phyloP scores from a whole-genome alignment of 1,284 basidiomycete genomes.

The Puccinia coronata region DNA sequence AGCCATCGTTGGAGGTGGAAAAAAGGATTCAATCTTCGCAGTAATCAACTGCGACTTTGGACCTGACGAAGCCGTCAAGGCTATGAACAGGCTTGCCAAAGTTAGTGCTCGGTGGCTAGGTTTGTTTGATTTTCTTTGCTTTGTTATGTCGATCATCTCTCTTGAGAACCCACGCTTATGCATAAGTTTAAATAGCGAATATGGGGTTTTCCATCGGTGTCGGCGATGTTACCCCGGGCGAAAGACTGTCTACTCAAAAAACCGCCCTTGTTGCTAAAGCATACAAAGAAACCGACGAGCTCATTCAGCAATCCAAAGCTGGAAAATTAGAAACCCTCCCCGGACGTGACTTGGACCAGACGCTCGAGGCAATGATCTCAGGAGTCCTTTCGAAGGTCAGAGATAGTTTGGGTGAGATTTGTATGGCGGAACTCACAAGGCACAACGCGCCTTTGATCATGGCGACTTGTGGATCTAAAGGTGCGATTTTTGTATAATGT shows the following conservation, averaged over 20 bases:
- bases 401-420: constrained; percentile 93
- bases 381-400: constrained; percentile 90
- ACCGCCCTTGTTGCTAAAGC: constrained; percentile 83
- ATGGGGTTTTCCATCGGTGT: constrained; percentile 98
- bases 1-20: constrained; percentile 94
- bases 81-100: constrained; percentile 96
- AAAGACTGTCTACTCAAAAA: constrained; percentile 76
- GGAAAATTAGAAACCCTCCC: constrained; percentile 93
- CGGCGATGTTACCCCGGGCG: constrained; percentile 96
- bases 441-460: constrained; percentile 98
- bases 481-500: not conserved
- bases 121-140: constrained; percentile 59
- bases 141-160: not conserved
- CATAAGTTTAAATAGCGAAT: constrained; percentile 68
- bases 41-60: constrained; percentile 98
- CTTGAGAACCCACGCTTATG: not conserved
- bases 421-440: constrained; percentile 93
- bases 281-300: constrained; percentile 80
- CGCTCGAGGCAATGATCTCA: constrained; percentile 92
- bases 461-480: constrained; percentile 99
- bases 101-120: constrained; percentile 91
- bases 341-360: constrained; percentile 95
- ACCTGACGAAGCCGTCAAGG: constrained; percentile 84
- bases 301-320: constrained; percentile 85
- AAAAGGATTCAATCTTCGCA: constrained; percentile 99